Conservation (phyloP, 2,329 filamentous ascomycete genomes). For the Calonectria leucothoes region DNA sequence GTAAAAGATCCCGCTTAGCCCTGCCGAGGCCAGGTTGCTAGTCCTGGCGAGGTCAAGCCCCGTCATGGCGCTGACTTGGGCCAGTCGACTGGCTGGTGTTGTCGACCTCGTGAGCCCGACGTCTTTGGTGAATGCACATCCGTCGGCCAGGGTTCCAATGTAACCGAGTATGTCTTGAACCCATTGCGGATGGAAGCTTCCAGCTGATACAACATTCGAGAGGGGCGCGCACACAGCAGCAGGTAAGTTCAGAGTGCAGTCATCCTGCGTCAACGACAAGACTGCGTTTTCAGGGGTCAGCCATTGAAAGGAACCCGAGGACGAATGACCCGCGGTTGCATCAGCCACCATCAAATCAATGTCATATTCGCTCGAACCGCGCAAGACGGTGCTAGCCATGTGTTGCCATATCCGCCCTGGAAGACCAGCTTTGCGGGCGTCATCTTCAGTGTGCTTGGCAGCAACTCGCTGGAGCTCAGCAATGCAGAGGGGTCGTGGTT, state of each 20-base stretch:
- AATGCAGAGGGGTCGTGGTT: background rate
- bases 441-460: background rate
- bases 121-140: background rate
- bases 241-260: background rate
- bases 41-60: background rate
- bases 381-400: background rate
- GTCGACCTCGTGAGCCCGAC: background rate
- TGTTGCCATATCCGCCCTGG: background rate
- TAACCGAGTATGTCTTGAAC: background rate
- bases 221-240: background rate
- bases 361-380: background rate
- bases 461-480: background rate
- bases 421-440: accelerated
- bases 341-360: background rate
- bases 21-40: background rate
- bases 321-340: background rate
- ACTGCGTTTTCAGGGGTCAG: background rate
- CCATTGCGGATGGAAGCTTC: background rate
- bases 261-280: background rate
- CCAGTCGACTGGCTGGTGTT: background rate
- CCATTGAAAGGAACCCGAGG: background rate
- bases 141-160: background rate
- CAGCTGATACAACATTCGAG: background rate
- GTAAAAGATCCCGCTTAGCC: background rate
- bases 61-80: background rate